Base-by-base conservation (phyloP, 2,329 filamentous ascomycete genomes). In the Cladosporium sp. region DNA sequence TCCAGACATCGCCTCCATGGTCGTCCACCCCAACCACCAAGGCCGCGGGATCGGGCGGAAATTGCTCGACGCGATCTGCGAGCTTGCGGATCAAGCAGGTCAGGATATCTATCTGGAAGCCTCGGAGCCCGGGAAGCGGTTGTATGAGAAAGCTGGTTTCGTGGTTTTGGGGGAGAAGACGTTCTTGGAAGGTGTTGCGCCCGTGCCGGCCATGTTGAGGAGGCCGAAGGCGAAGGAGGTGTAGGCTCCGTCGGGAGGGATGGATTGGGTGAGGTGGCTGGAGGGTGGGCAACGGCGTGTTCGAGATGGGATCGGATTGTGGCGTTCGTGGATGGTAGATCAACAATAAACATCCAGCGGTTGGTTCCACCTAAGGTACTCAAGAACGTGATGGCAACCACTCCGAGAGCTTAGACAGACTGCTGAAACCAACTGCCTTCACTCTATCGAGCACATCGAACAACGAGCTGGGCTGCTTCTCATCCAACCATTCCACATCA, bases 361-460 rank as follows among this genome's bases (percentile, higher is more conserved):
- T n/a, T n/a, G n/a, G n/a, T n/a, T n/a, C n/a, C n/a, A n/a, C n/a
- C n/a, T n/a, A n/a, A n/a, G n/a, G n/a, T n/a, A 2, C n/a, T 32
- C 30, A 32, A 11, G 30, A 6, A 4, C 22, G 8, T 22, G 36
- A 9, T 12, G 59, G 57, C 13, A 62, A 19, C 60, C 60, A 64
- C 39, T 59, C 49, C 32, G 56, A 54, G 19, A 64, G 40, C 48
- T 54, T 54, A 13, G 52, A 53, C 24, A 64, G 34, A 51, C 58
- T 64, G 27, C 54, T 45, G 36, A 59, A 58, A 3, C 58, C 59
- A 12, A 61, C 55, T 12, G 61, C 59, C 12, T 50, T 54, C 7
- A 52, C 43, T 9, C 37, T 43, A 6, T 56, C 53, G 19, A 61
- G 57, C 9, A 55, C 43, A 15, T 58, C 52, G 19, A 52, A 51